These are phyloP conservation scores for Zoysia pacifica DNA, from an alignment of 176 grass and related monocot genomes.

Conservation along the genomic window DNA sequence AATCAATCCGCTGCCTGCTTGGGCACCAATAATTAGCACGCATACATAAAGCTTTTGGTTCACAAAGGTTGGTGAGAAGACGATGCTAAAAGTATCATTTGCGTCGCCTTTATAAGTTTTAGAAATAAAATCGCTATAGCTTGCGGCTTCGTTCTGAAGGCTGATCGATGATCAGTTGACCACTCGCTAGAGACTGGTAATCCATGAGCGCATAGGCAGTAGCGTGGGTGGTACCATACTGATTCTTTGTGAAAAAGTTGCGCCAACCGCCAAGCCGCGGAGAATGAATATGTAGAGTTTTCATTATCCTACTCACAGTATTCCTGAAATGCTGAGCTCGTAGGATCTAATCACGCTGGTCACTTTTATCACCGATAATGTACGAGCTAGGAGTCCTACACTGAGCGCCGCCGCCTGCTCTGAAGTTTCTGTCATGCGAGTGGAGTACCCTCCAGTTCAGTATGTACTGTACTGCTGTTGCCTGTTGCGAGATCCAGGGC, in stretches of 20 bases:
- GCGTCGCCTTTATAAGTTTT: background rate
- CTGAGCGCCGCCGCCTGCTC: background rate
- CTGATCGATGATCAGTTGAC: background rate
- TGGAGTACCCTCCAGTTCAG: no score
- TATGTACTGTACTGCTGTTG: no score
- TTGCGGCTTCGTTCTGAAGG: background rate
- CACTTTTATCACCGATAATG: background rate
- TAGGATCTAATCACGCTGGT: constrained; percentile 23
- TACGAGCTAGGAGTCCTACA: background rate
- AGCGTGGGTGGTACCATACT: background rate
- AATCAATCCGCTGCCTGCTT: background rate
- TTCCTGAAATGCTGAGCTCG: constrained; percentile 23
- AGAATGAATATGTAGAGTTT: background rate
- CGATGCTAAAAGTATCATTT: background rate
- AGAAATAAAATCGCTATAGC: background rate
- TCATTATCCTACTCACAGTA: background rate
- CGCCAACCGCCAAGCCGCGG: background rate
- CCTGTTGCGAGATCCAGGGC: background rate
- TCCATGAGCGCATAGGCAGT: constrained; percentile 5
- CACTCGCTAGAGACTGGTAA: background rate
- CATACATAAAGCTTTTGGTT: background rate
- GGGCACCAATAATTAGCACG: constrained; percentile 7
- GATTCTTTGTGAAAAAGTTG: constrained; percentile 29
- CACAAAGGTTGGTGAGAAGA: background rate
- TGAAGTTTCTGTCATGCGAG: no score